phyloP scores from a whole-genome alignment of 805 yeast genomes.

The Metschnikowia drakensbergensis region DNA sequence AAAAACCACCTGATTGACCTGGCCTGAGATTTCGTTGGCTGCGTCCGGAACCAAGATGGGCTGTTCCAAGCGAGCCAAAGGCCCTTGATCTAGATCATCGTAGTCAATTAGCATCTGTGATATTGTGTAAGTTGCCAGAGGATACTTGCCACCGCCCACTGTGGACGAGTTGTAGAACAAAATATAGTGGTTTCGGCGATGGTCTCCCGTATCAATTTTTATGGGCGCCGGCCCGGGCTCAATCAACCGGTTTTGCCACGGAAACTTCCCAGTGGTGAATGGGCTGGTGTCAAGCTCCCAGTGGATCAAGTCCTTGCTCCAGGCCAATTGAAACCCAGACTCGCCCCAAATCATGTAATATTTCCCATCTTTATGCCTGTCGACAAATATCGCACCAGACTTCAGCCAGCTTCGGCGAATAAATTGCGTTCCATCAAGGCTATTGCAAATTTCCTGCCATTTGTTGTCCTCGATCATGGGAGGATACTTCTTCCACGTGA shows the following conservation, averaged over 20 bases:
- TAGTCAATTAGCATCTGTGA: slow-evolving; percentile 42
- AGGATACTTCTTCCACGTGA: slow-evolving; percentile 37
- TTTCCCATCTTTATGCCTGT: slow-evolving; percentile 28
- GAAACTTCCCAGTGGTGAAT: slow-evolving; percentile 28
- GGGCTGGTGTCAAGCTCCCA: slow-evolving; percentile 27
- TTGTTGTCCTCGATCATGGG: slow-evolving; percentile 25
- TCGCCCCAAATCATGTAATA: slow-evolving; percentile 46
- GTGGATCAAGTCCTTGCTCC: slow-evolving; percentile 30
- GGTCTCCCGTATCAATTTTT: slow-evolving; percentile 23
- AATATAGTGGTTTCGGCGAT: slow-evolving; percentile 29
- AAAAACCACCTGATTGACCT: slow-evolving; percentile 40
- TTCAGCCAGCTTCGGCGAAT: slow-evolving; percentile 39
- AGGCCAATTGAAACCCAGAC: slow-evolving; percentile 35
- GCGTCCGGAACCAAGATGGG: slow-evolving; percentile 35
- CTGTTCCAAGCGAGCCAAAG: slow-evolving; percentile 34
- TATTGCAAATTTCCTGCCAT: slow-evolving; percentile 34
- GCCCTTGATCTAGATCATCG: slow-evolving; percentile 32
- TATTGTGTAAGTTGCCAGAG: slow-evolving; percentile 31
- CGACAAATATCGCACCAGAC: slow-evolving; percentile 38
- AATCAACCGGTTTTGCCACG: slow-evolving; percentile 34
- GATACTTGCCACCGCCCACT: slow-evolving; percentile 30
- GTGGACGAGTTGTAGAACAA: slow-evolving; percentile 40
- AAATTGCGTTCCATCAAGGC: slow-evolving; percentile 21
- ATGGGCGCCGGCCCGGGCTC: slow-evolving; percentile 44
- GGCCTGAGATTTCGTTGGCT: slow-evolving; percentile 35